Evolutionary conservation across 2,329 filamentous ascomycete genomes (phyloP).

Genomic region (Fusarium sororula): DNA sequence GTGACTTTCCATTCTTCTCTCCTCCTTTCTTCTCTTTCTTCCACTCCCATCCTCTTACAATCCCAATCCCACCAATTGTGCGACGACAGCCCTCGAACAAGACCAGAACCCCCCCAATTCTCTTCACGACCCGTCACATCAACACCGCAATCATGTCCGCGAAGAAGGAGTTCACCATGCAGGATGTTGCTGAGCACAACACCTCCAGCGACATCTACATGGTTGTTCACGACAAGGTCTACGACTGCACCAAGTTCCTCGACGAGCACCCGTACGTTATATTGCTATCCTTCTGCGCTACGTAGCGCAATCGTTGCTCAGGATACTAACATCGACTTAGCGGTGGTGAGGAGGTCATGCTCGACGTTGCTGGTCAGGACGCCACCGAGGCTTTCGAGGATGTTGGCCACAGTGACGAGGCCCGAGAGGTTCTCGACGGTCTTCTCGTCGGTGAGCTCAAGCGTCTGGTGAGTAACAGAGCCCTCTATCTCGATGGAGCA

Average conservation of each 20-base stretch:
- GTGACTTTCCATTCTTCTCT: slow-evolving; percentile 24
- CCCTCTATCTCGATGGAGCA: background rate
- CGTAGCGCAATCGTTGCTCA: background rate
- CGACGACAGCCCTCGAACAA: slow-evolving; percentile 26
- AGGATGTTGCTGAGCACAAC: slow-evolving; percentile 85
- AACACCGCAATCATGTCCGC: slow-evolving; percentile 43
- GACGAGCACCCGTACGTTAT: slow-evolving; percentile 90
- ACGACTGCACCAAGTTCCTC: slow-evolving; percentile 87
- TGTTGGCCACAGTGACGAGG: slow-evolving; percentile 98
- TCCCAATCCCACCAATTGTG: slow-evolving; percentile 14
- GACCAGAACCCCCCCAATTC: slow-evolving; percentile 1
- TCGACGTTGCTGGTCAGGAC: slow-evolving; percentile 96
- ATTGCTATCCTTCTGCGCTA: background rate
- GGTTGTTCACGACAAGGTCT: slow-evolving; percentile 96
- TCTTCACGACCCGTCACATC: slow-evolving; percentile 19
- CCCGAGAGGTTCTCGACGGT: slow-evolving; percentile 87
- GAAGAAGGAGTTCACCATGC: slow-evolving; percentile 71
- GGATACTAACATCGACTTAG: slow-evolving; percentile 56
- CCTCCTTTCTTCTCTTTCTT: slow-evolving; percentile 18
- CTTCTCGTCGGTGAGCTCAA: slow-evolving; percentile 81
- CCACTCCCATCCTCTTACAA: slow-evolving; percentile 13
- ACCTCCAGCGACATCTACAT: slow-evolving; percentile 94
- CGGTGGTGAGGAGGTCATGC: slow-evolving; percentile 96
- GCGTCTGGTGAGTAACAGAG: slow-evolving; percentile 70
- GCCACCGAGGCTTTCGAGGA: slow-evolving; percentile 98